Base-by-base conservation (phyloP, 2,329 filamentous ascomycete species). In the Penicillium brasilianum region DNA sequence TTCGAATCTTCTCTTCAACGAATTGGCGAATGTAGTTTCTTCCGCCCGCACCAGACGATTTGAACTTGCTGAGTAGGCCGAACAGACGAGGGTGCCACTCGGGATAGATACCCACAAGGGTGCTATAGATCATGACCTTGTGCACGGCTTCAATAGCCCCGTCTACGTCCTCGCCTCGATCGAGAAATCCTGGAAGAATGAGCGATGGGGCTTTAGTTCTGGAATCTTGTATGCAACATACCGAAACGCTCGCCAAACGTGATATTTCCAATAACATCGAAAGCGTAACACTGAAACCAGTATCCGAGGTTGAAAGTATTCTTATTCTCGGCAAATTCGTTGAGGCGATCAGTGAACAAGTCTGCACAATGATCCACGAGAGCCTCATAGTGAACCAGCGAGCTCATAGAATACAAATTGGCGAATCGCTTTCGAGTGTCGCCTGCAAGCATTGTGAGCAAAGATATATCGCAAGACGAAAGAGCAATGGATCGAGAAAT, bases 261-360 rank as follows among this genome's bases (percentile, higher is more conserved):
- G 18, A 86, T 82, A 39, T 81, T 76, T 0, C 82, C 82, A 32
- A 86, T 84, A 1, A 85, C 81, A 51, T 76, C 74, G 54, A 76
- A 75, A 1, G 74, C 72, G 59, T 75, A 76, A 28, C 72, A 75
- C 51, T 76, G 74, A 37, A 76, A 67, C 72, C 74, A 76, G 53
- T 85, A 60, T 1, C 69, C 69, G 0, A 76, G 64, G 61, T 85
- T 75, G 3, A 84, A 64, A 0, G 61, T 56, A 3, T 71, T 16
- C 0, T 67, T 67, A 0, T 60, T 55, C 0, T 61, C 54, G 1
- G 80, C 75, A 11, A 80, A 74, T 57, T 82, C 78, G 0, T 44
- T 56, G 34, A 84, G 71, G 1, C 76, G 70, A 28, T 71, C 62
- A 1, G 68, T 58, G 22, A 85, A 77, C 0, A 84, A 61, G 13